Percentiles rank a stretch among this genome's conserved stretches.
phyloP scores from a whole-genome alignment of 176 grass and related monocot species.

The Oryza glumipatula region DNA sequence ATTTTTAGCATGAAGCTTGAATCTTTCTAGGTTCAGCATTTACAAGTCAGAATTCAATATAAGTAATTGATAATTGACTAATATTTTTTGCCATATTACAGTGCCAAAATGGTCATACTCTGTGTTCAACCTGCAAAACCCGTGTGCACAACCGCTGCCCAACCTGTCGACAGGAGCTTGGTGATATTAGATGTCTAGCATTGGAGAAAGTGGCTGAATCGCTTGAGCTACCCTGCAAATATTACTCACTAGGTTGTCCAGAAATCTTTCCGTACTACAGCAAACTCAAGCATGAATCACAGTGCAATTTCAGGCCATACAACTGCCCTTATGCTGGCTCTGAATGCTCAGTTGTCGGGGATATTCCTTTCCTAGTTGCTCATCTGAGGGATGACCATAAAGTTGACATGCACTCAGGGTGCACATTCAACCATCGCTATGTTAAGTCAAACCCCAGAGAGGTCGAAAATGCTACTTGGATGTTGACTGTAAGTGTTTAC shows the following conservation, averaged over 20 bases:
- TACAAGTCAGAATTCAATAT: not conserved
- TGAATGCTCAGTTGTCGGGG: constrained; percentile 78
- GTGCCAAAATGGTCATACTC: constrained; percentile 95
- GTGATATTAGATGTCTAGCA: constrained; percentile 91
- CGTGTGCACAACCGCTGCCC: constrained; percentile 92
- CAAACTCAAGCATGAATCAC: constrained; percentile 88
- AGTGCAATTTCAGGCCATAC: constrained; percentile 90
- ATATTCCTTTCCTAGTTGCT: constrained; percentile 77
- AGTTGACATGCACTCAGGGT: constrained; percentile 93
- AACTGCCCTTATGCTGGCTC: constrained; percentile 94
- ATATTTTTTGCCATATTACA: constrained; percentile 46
- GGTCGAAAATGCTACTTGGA: constrained; percentile 97
- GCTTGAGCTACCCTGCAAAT: constrained; percentile 89
- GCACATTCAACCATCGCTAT: constrained; percentile 97
- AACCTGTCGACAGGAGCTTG: constrained; percentile 88
- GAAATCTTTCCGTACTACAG: constrained; percentile 88
- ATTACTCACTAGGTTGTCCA: constrained; percentile 67
- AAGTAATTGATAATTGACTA: not conserved
- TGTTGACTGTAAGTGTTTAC: constrained; percentile 85
- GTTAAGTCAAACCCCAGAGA: constrained; percentile 90
- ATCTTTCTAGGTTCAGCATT: constrained; percentile 19
- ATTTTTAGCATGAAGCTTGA: not conserved
- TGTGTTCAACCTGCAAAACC: constrained; percentile 90
- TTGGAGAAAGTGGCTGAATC: constrained; percentile 98
- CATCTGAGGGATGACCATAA: constrained; percentile 92